These are phyloP conservation scores for Apophysomyces sp. DNA, from an alignment of 371 early-diverging fungal genomes.

Conservation along the genomic window DNA sequence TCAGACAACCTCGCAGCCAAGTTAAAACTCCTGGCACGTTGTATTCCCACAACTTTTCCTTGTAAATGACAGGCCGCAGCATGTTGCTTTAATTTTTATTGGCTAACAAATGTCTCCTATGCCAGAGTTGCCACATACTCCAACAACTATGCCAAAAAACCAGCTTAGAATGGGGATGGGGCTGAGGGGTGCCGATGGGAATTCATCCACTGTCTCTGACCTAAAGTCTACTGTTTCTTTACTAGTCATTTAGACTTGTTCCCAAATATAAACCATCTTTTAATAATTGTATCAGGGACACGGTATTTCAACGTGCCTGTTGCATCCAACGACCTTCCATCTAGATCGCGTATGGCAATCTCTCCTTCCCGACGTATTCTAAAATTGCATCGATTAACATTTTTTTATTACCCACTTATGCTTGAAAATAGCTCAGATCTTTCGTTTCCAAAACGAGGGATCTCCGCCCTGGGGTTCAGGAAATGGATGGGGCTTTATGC, in stretches of 20 bases:
- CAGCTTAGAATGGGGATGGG: neutral
- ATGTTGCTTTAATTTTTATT: neutral
- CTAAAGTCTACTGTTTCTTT: too few species aligned
- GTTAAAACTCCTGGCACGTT: neutral
- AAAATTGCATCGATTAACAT: too few species aligned
- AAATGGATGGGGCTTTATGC: neutral
- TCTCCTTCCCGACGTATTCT: neutral
- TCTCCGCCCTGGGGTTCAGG: neutral
- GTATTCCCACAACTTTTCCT: neutral
- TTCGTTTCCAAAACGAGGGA: neutral
- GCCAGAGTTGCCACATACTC: neutral
- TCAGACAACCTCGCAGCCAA: neutral
- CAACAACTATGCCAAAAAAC: neutral
- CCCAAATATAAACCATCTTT: neutral
- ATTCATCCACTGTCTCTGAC: too few species aligned
- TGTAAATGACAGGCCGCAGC: neutral
- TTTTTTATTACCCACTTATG: neutral
- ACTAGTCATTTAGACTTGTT: neutral
- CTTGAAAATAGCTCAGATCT: neutral
- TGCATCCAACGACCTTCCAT: neutral
- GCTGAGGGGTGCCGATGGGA: neutral
- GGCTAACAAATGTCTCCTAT: neutral
- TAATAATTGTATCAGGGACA: too few species aligned
- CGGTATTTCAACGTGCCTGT: neutral
- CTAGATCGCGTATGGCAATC: too few species aligned